phyloP scores from a whole-genome alignment of 768 basidiomycete genomes.

The Rhodotorula sphaerocarpa region DNA sequence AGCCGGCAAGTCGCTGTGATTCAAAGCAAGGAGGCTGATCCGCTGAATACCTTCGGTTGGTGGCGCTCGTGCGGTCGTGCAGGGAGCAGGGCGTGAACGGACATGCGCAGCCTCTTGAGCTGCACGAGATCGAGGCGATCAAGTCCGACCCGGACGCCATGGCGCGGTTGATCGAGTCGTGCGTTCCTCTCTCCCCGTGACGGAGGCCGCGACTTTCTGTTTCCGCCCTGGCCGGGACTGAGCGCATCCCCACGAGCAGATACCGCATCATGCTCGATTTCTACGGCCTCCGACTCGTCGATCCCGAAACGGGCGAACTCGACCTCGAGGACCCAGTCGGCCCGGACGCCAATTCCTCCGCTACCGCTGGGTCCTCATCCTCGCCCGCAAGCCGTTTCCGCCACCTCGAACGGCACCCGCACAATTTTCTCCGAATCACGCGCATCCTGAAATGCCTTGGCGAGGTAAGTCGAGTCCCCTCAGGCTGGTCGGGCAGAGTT shows the following conservation, averaged over 20 bases:
- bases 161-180: constrained; percentile 52
- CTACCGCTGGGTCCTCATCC: no score
- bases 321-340: constrained; percentile 49
- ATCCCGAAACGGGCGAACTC: constrained; percentile 55
- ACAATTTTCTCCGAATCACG: constrained; percentile 68
- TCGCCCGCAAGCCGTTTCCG: constrained; percentile 52
- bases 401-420: constrained; percentile 54
- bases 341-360: no score
- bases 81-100: constrained; percentile 66
- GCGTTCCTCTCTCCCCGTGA: neutral
- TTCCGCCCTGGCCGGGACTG: no score
- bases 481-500: no score
- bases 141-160: constrained; percentile 50
- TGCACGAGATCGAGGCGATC: constrained; percentile 58
- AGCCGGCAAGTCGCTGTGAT: no score
- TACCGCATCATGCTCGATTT: constrained; percentile 71
- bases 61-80: no score
- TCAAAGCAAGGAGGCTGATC: no score
- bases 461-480: constrained; percentile 50
- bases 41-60: no score
- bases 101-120: constrained; percentile 58
- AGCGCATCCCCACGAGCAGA: neutral
- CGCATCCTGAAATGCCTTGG: constrained; percentile 69
- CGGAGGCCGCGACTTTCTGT: no score
- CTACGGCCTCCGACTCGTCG: constrained; percentile 64